Percentiles rank a stretch among this genome's conserved stretches.
Evolutionary conservation across 305 asterid genomes (phyloP).

Genomic region (Ruellia speciosa): DNA sequence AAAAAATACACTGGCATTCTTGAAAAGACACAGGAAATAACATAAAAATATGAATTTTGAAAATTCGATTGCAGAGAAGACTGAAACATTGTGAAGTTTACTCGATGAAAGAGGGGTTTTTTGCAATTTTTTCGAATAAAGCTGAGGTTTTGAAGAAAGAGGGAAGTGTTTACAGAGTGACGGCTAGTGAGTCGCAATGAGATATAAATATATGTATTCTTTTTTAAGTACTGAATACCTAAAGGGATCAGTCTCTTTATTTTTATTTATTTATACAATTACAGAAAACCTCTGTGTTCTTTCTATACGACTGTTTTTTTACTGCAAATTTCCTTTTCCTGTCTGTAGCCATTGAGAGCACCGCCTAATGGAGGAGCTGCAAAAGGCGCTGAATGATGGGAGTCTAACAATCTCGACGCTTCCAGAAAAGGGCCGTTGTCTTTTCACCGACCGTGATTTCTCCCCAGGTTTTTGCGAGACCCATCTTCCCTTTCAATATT

Average conservation of each 20-base stretch:
- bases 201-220: too few species aligned
- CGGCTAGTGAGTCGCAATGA: neutral
- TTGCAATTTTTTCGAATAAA: slow-evolving; percentile 6
- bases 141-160: slow-evolving; percentile 22
- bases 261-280: too few species aligned
- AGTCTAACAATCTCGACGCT: slow-evolving; percentile 35
- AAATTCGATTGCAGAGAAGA: too few species aligned
- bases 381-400: slow-evolving; percentile 30
- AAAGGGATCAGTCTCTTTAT: too few species aligned
- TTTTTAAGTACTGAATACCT: too few species aligned
- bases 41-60: too few species aligned
- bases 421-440: slow-evolving; percentile 79
- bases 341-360: neutral
- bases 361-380: slow-evolving; percentile 54
- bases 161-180: slow-evolving; percentile 21
- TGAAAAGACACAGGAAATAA: too few species aligned
- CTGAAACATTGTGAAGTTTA: slow-evolving; percentile 7
- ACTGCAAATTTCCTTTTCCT: slow-evolving; percentile 4
- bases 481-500: neutral
- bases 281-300: neutral
- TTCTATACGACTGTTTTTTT: neutral
- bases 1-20: too few species aligned
- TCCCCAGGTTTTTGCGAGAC: slow-evolving; percentile 48
- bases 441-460: slow-evolving; percentile 59
- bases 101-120: slow-evolving; percentile 19